A percentile compares a stretch with the other conserved stretches of the same genome.
Evolutionary conservation across 306 rosid species (phyloP).

Genomic region (Quercus mongolica): DNA sequence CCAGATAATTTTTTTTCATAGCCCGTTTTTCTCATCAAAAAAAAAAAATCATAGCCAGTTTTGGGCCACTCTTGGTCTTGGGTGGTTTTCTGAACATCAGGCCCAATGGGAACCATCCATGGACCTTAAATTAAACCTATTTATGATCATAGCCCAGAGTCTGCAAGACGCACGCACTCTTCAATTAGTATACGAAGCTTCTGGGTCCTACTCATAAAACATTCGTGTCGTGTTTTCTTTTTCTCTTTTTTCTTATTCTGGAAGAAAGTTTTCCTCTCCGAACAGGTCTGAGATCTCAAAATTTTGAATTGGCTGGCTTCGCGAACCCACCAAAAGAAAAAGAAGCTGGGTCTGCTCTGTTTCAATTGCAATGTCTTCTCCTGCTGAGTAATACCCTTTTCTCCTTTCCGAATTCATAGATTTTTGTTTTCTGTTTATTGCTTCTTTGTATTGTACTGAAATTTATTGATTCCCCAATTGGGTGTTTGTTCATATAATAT

Average conservation of each 20-base stretch:
- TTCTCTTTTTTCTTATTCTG: neutral
- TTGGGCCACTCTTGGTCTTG: no score
- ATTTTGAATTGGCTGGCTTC: neutral
- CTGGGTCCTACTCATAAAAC: conserved; percentile 5
- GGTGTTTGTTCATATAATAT: neutral
- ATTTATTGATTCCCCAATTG: neutral
- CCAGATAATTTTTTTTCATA: no score
- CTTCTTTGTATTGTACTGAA: neutral
- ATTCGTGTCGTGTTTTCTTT: neutral
- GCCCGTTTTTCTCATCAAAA: no score
- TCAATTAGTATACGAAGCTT: conserved; percentile 8
- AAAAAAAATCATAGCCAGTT: no score
- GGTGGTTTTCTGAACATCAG: no score
- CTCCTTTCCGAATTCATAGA: neutral
- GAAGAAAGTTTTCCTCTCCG: neutral
- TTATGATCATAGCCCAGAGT: no score
- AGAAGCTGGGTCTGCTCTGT: conserved; percentile 13
- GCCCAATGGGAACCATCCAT: neutral
- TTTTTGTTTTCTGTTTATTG: neutral
- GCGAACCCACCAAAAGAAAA: neutral
- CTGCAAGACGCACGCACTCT: no score
- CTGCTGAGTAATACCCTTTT: conserved; percentile 72
- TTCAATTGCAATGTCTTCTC: conserved; percentile 63
- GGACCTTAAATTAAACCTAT: neutral
- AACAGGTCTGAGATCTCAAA: conserved; percentile 10